Evolutionary conservation across 345 rosid genomes (phyloP), one percentile per base, ranked within the genome.

Genomic region (Eucalyptus victrix): DNA sequence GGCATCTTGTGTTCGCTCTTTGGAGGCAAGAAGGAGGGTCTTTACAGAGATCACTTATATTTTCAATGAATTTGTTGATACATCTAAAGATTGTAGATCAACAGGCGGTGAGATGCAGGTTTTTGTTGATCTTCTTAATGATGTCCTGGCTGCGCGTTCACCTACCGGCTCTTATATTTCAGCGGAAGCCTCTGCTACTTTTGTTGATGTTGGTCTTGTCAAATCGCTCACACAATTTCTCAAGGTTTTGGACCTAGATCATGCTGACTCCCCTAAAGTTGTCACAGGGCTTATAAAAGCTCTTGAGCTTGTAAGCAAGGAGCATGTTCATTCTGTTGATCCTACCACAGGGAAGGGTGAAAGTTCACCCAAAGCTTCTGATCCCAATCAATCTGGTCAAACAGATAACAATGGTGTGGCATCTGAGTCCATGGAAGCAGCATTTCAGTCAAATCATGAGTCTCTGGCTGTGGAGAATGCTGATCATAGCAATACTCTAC

Each of bases 261-360:
- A 95, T 91, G 87, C 91, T 67, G 97, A 97, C 87, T 97, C 99
- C 30, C 96, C 99, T 44, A 97, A 97, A 93, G 93, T 96, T 92
- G 99, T 96, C 58, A 94, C 94, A 56, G 99, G 95, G 56, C 93
- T 96, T 65, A 90, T 97, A 90, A 97, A 96, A 94, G 95, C 96
- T 80, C 93, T 97, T 94, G 99, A 97, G 94, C 90, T 96, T 93
- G 99, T 97, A 60, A 95, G 98, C 8, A 97, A 97, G 94, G 99
- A 97, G 91, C 96, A 97, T 92, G 96, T 96, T 80, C 95, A 93
- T 90, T 92, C 96, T 88, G 92, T 91, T 88, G 96, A 95, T 91
- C 91, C 95, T 87, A 93, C 86, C 90, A 87, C 91, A 23, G 94
- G 89, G 51, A 97, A 96, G 91, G 94, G 92, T 92, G 98, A 95